These are phyloP conservation scores for Podila verticillata DNA, from an alignment of 192 early-diverging fungal species.

Conservation along the genomic window DNA sequence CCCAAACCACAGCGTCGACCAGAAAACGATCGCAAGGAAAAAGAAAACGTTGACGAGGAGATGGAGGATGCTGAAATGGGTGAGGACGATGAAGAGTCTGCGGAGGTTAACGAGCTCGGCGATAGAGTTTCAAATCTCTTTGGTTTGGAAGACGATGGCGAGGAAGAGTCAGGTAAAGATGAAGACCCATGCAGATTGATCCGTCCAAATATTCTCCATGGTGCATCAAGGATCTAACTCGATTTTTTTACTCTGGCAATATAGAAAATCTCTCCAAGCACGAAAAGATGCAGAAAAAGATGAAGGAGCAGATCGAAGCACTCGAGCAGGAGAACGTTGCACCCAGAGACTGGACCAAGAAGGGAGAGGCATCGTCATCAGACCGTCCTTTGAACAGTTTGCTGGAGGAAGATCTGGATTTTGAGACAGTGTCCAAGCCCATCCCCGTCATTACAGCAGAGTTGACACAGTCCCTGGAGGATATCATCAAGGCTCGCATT, in stretches of 20 bases:
- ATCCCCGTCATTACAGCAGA: slow-evolving; percentile 96
- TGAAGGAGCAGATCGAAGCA: slow-evolving; percentile 77
- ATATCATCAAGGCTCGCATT: slow-evolving; percentile 94
- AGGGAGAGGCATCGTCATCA: slow-evolving; percentile 84
- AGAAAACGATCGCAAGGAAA: slow-evolving; percentile 50
- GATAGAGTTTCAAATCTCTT: slow-evolving; percentile 63
- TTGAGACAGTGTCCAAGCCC: slow-evolving; percentile 91
- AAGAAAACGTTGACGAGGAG: slow-evolving; percentile 54
- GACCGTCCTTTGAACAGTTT: slow-evolving; percentile 93
- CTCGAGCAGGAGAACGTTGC: slow-evolving; percentile 90
- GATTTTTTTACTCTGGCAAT: background rate
- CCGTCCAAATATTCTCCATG: no score
- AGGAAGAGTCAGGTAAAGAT: slow-evolving; percentile 50
- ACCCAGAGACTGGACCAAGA: slow-evolving; percentile 89
- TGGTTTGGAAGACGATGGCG: slow-evolving; percentile 65
- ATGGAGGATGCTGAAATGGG: slow-evolving; percentile 52
- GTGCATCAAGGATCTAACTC: no score
- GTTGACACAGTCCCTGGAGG: slow-evolving; percentile 85
- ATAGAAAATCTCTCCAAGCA: slow-evolving; percentile 71
- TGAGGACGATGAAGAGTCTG: slow-evolving; percentile 53
- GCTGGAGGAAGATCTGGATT: slow-evolving; percentile 92
- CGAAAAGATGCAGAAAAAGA: slow-evolving; percentile 77
- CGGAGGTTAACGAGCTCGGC: slow-evolving; percentile 50
- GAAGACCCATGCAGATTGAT: background rate
- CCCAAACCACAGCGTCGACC: slow-evolving; percentile 38